Evolutionary conservation across 2,329 filamentous ascomycete genomes (phyloP), one percentile per base, ranked within the genome.

Genomic region (Fusarium robinianum): DNA sequence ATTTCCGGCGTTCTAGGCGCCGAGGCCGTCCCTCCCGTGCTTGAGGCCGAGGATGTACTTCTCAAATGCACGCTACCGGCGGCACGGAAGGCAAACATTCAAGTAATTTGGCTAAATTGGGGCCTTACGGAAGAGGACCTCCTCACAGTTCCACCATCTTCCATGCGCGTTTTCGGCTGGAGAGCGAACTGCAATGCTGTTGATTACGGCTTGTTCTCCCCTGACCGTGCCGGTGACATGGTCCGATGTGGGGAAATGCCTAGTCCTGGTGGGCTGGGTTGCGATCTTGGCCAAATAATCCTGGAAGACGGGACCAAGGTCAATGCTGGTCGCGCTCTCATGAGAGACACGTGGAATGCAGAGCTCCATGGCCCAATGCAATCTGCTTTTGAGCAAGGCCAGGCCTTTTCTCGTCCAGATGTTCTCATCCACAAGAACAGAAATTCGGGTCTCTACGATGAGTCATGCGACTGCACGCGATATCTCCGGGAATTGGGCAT

Each of bases 91-190:
- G 47, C 47, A 5, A 35, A 17, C 2, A 51, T 44, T n/a, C 58
- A 67, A 51, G 54, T 79, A 10, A 62, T 80, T 12, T 79, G 77
- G 76, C 66, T 80, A 23, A 80, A 79, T 56, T 83, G 79, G 79
- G 79, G 78, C 3, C 65, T 83, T 23, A 77, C 69, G 0, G 71
- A 79, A 9, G 53, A 64, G 15, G 78, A 82, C 52, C 58, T 82
- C 10, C n/a, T n/a, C n/a, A n/a, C n/a, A n/a, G n/a, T n/a, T n/a
- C n/a, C n/a, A n/a, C n/a, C n/a, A n/a, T n/a, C n/a, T n/a, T n/a
- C n/a, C n/a, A n/a, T n/a, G n/a, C n/a, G n/a, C n/a, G n/a, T n/a
- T n/a, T n/a, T n/a, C n/a, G n/a, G n/a, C n/a, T n/a, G n/a, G n/a
- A n/a, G n/a, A n/a, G n/a, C n/a, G n/a, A n/a, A n/a, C n/a, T n/a